phyloP scores from a whole-genome alignment of 306 rosid genomes.

The Lablab purpureus region DNA sequence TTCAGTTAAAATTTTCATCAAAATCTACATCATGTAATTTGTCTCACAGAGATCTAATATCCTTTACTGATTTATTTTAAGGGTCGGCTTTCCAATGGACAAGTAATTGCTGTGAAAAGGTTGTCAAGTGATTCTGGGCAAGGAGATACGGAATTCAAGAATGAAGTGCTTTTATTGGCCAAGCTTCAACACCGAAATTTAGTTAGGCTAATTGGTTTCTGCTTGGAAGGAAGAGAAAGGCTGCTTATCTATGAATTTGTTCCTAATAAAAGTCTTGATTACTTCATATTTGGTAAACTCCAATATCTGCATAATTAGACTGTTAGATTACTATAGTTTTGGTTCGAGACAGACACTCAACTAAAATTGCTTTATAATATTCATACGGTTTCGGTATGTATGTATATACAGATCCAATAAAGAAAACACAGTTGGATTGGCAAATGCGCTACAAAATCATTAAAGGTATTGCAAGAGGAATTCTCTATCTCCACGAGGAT shows the following conservation, averaged over 20 bases:
- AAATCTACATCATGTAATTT: background rate
- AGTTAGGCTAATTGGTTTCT: constrained; percentile 59
- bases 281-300: constrained; percentile 53
- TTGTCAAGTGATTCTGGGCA: constrained; percentile 47
- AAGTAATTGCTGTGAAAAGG: constrained; percentile 56
- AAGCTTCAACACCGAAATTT: constrained; percentile 68
- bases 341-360: background rate
- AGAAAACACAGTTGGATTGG: constrained; percentile 1
- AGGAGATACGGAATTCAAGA: constrained; percentile 56
- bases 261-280: constrained; percentile 59
- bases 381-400: background rate
- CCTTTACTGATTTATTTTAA: constrained; percentile 7
- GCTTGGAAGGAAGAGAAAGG: constrained; percentile 53
- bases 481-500: background rate
- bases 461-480: background rate
- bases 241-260: constrained; percentile 67
- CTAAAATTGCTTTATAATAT: background rate
- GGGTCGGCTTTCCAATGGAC: constrained; percentile 50
- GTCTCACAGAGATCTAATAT: background rate
- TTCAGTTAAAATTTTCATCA: background rate
- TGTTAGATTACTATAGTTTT: background rate
- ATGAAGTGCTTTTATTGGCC: constrained; percentile 56
- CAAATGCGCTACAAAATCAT: background rate
- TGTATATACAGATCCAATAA: background rate
- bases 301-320: background rate